These are phyloP conservation scores for Fusarium acutatum DNA, from an alignment of 2,329 filamentous ascomycete genomes.

Conservation along the genomic window DNA sequence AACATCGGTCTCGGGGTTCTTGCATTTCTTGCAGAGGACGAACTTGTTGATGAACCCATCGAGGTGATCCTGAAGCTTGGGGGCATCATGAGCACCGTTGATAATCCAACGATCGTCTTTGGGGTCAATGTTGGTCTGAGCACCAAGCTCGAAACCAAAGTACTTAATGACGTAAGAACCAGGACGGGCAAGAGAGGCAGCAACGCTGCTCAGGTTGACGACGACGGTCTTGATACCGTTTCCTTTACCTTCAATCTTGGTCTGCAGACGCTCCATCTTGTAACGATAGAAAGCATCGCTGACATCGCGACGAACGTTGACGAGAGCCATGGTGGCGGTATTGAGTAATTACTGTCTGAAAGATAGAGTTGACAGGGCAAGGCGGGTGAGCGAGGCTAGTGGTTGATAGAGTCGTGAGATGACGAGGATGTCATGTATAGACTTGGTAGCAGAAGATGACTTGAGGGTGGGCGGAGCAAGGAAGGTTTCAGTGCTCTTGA, in stretches of 20 bases:
- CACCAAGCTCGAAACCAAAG: conserved; percentile 98
- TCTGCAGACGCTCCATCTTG: conserved; percentile 99
- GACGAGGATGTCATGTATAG: conserved; percentile 53
- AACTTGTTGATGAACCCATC: conserved; percentile 99
- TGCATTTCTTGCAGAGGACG: conserved; percentile 99
- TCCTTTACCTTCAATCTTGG: conserved; percentile 99
- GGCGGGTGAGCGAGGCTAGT: conserved; percentile 28
- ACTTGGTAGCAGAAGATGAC: conserved; percentile 44
- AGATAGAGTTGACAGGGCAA: conserved; percentile 28
- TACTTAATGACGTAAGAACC: conserved; percentile 98
- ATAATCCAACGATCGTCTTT: conserved; percentile 99
- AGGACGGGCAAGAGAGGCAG: conserved; percentile 89
- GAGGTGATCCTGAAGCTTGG: conserved; percentile 96
- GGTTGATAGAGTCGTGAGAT: conserved; percentile 26
- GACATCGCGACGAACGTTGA: conserved; percentile 99
- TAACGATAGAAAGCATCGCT: conserved; percentile 99
- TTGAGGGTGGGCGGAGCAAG: conserved; percentile 52
- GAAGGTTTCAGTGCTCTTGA: conserved; percentile 62
- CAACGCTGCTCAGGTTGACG: conserved; percentile 95
- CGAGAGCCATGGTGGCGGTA: conserved; percentile 85
- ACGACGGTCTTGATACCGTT: conserved; percentile 99
- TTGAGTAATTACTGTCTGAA: conserved; percentile 28
- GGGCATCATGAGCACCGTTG: conserved; percentile 95
- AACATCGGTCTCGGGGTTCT: conserved; percentile 98
- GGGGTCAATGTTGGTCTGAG: conserved; percentile 97